phyloP scores from a whole-genome alignment of 2,329 filamentous ascomycete genomes.

The Trichoderma sp. region DNA sequence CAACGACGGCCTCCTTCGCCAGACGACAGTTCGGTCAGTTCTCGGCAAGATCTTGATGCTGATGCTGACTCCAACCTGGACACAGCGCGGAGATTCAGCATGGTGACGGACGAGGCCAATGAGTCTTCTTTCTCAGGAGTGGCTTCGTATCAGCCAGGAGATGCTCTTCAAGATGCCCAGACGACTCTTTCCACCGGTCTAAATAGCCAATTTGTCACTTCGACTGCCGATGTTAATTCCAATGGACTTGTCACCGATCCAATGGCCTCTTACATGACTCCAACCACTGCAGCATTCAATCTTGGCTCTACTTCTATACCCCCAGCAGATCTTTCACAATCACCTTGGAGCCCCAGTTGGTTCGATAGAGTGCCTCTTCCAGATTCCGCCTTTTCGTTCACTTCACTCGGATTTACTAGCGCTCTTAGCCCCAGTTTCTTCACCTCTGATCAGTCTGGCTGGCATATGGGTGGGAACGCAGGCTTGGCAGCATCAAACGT shows the following conservation, averaged over 20 bases:
- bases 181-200: neutral
- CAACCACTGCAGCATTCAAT: neutral
- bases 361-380: neutral
- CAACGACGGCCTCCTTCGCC: neutral
- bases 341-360: neutral
- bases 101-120: neutral
- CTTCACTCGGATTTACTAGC: neutral
- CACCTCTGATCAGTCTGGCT: neutral
- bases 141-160: neutral
- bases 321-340: neutral
- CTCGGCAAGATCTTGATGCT: neutral
- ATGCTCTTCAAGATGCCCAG: neutral
- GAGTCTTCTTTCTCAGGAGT: neutral
- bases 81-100: neutral
- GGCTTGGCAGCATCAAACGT: neutral
- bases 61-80: neutral
- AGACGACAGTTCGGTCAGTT: neutral
- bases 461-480: neutral
- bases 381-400: neutral
- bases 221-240: neutral
- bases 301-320: neutral
- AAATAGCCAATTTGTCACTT: neutral
- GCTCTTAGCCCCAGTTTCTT: constrained; percentile 5
- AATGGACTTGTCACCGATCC: neutral
- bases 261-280: neutral